Conservation (phyloP, 768 basidiomycete species). For the Mycena olivaceomarginata region DNA sequence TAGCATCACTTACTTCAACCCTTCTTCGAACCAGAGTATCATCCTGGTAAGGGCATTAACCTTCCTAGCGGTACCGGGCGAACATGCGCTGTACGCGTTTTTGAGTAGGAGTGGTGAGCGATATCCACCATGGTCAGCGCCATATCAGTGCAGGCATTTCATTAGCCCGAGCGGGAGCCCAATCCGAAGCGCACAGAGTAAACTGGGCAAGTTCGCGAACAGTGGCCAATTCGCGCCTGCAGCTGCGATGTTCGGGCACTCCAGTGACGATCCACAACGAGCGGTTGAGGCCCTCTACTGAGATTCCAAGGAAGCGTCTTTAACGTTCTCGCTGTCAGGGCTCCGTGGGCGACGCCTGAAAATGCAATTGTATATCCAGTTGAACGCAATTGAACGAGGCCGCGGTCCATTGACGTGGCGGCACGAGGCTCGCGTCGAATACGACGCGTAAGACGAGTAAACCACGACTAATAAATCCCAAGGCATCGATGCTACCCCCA, state of each 20-base stretch:
- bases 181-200: no score
- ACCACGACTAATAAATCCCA: constrained; percentile 11
- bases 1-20: not conserved
- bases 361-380: not conserved
- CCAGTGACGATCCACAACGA: not conserved
- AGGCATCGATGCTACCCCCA: not conserved
- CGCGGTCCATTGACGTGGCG: constrained; percentile 8
- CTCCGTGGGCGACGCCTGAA: not conserved
- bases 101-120: not conserved
- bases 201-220: no score
- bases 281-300: not conserved
- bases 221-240: no score
- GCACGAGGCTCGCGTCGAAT: no score
- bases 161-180: no score
- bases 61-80: not conserved
- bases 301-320: not conserved
- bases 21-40: not conserved
- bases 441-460: not conserved
- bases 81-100: not conserved
- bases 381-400: not conserved
- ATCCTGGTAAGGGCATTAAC: not conserved
- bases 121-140: no score
- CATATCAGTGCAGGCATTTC: no score
- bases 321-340: no score
- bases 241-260: not conserved